Evolutionary conservation across 768 basidiomycete genomes (phyloP).

Genomic region (Melanogaster broomeanus): DNA sequence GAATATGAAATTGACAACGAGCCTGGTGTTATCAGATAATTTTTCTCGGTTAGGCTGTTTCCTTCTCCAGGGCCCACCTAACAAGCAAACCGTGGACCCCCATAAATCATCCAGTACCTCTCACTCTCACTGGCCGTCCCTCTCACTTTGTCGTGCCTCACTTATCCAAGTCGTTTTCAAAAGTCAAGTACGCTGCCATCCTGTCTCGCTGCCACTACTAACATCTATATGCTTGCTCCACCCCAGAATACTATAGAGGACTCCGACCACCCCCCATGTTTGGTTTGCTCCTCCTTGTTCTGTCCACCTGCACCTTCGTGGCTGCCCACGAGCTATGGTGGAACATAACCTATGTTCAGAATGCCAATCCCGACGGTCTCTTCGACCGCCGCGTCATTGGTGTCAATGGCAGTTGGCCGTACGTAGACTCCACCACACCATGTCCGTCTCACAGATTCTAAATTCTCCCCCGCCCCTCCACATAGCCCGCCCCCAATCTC

Average conservation of each 20-base stretch:
- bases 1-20: no score
- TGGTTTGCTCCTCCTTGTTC: constrained; percentile 13
- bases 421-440: constrained; percentile 32
- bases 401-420: constrained; percentile 95
- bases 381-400: constrained; percentile 77
- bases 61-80: no score
- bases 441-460: background rate
- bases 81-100: no score
- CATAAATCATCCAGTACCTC: no score
- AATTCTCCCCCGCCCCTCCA: background rate
- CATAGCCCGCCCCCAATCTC: constrained; percentile 80
- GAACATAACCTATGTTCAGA: constrained; percentile 84
- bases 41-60: background rate
- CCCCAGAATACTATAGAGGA: background rate
- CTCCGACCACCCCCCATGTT: constrained; percentile 2
- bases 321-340: constrained; percentile 80
- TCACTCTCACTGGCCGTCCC: no score
- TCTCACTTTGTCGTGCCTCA: no score
- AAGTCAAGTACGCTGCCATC: no score
- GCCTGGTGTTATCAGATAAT: constrained; percentile 7
- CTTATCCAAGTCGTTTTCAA: no score
- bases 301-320: constrained; percentile 48
- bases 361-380: constrained; percentile 85
- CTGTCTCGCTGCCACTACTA: no score
- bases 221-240: background rate